phyloP scores from a whole-genome alignment of 768 basidiomycete species.

The Podaxis sp. region DNA sequence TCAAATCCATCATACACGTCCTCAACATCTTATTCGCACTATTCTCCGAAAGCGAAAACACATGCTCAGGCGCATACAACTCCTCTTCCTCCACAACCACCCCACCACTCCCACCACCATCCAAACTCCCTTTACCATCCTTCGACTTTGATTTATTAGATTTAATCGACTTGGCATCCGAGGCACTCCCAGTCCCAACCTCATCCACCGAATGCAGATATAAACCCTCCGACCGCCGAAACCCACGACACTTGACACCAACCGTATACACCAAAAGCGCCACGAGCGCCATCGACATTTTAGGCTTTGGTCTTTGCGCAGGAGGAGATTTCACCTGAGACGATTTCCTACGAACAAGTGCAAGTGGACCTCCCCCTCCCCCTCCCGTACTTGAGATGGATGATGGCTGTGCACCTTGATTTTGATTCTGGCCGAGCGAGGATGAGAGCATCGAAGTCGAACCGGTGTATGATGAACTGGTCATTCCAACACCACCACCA shows the following conservation, averaged over 20 bases:
- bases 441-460: not conserved
- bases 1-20: conserved; percentile 58
- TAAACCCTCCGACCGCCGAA: conserved; percentile 23
- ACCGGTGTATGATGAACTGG: not conserved
- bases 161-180: not conserved
- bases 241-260: conserved; percentile 90
- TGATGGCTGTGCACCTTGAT: no score
- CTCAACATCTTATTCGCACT: conserved; percentile 76
- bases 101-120: conserved; percentile 47
- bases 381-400: not conserved
- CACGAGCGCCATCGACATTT: conserved; percentile 72
- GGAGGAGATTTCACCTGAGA: conserved; percentile 14
- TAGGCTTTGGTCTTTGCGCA: conserved; percentile 37
- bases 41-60: conserved; percentile 91
- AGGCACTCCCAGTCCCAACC: not conserved
- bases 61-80: conserved; percentile 76
- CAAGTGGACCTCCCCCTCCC: not conserved
- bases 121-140: conserved; percentile 52
- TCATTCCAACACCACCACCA: not conserved
- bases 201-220: not conserved
- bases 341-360: conserved; percentile 5
- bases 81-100: conserved; percentile 82
- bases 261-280: conserved; percentile 91
- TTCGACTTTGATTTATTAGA: not conserved
- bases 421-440: not conserved